Conservation (phyloP, 2,329 filamentous ascomycete genomes). For the Pestalotiopsis sp. region DNA sequence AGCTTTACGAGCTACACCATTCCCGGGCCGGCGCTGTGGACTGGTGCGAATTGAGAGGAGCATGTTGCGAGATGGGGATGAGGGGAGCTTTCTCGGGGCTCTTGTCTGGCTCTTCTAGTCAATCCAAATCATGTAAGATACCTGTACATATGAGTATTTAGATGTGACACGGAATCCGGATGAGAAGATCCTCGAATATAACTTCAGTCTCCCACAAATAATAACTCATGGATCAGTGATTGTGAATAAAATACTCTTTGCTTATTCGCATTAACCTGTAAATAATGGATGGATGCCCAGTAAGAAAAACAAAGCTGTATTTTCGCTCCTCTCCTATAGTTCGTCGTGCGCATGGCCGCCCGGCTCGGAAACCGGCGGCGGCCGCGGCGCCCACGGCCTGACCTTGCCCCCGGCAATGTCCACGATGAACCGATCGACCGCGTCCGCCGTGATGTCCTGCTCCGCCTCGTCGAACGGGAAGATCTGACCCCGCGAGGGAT, state of each 20-base stretch:
- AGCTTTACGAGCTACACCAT: constrained; percentile 25
- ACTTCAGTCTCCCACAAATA: no score
- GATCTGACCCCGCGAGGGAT: constrained; percentile 44
- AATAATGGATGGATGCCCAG: no score
- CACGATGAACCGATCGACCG: constrained; percentile 44
- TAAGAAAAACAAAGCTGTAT: no score
- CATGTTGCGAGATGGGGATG: no score
- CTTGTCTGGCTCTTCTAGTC: not conserved
- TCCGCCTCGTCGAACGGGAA: constrained; percentile 38
- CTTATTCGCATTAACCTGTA: no score
- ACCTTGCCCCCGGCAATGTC: constrained; percentile 46
- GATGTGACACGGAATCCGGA: no score
- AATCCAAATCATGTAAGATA: not conserved
- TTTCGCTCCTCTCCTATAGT: constrained; percentile 32
- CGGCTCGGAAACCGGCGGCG: constrained; percentile 11
- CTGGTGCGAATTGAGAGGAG: constrained; percentile 18
- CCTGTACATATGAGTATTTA: no score
- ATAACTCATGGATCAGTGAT: no score
- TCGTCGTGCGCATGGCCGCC: constrained; percentile 23
- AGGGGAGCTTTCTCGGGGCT: fast-evolving
- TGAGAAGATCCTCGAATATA: no score
- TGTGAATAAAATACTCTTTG: no score
- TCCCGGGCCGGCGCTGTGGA: constrained; percentile 27
- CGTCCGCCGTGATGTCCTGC: constrained; percentile 32
- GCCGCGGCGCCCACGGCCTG: constrained; percentile 38